Conservation (phyloP, 129 eudicot genomes). For the Cynara cardunculus region DNA sequence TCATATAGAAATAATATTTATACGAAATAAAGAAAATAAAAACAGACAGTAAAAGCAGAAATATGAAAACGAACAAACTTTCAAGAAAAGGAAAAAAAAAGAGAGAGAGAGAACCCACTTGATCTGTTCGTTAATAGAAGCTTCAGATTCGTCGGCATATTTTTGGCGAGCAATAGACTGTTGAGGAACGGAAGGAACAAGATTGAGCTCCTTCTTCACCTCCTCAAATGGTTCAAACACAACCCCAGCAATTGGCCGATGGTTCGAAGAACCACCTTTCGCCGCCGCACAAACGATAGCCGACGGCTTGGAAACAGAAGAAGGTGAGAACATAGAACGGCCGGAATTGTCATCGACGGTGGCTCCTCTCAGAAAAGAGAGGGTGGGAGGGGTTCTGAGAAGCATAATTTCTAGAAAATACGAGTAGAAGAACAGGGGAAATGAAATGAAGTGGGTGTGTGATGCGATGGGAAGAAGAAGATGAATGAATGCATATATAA, state of each 20-base stretch:
- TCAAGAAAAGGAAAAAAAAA: background rate
- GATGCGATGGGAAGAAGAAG: conserved; percentile 11
- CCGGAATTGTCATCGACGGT: background rate
- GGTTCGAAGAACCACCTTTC: conserved; percentile 42
- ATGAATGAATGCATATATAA: background rate
- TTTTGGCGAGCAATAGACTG: conserved; percentile 84
- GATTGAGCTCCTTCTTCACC: conserved; percentile 79
- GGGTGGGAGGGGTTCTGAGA: conserved; percentile 43
- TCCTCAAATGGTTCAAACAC: conserved; percentile 86
- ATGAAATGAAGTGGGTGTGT: background rate
- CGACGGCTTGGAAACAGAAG: conserved; percentile 7
- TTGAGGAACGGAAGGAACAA: conserved; percentile 63
- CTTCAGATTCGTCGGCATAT: conserved; percentile 51
- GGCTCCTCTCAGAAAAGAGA: conserved; percentile 20
- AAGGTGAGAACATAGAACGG: conserved; percentile 7
- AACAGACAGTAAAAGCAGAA: background rate
- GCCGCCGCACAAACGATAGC: conserved; percentile 40
- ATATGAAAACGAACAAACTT: background rate
- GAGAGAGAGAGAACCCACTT: too few relatives aligned
- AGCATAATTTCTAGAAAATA: conserved; percentile 34
- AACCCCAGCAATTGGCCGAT: conserved; percentile 54
- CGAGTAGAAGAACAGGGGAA: background rate
- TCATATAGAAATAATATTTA: background rate
- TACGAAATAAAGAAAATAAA: background rate
- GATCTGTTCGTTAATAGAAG: conserved; percentile 82